Evolutionary conservation across 2,329 filamentous ascomycete species (phyloP).

Genomic region (Fusarium dlaminii): DNA sequence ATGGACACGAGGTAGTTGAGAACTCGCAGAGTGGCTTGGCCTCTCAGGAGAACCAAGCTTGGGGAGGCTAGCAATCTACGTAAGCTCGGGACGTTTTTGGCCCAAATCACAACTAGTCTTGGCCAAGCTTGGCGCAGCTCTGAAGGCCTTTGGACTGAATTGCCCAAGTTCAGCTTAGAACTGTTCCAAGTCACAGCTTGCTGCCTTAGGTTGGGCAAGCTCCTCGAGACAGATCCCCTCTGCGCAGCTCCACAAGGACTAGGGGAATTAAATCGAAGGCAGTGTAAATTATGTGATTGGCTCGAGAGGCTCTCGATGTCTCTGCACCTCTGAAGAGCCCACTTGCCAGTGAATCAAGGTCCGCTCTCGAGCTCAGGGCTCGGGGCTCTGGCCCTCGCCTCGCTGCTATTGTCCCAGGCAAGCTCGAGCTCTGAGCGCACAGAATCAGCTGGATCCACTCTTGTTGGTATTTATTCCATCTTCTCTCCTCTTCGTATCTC

Average conservation of each 20-base stretch:
- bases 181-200: rapidly evolving
- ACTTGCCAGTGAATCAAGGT: background rate
- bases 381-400: background rate
- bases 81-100: background rate
- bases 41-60: conserved; percentile 5
- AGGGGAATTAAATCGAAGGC: background rate
- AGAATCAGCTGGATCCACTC: background rate
- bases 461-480: background rate
- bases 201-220: background rate
- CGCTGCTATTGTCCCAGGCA: background rate
- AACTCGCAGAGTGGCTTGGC: background rate
- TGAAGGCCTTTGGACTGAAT: rapidly evolving
- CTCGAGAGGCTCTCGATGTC: background rate
- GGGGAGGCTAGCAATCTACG: background rate
- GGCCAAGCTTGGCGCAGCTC: rapidly evolving
- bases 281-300: background rate
- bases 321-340: background rate
- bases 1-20: background rate
- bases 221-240: background rate
- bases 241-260: background rate
- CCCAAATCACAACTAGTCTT: background rate
- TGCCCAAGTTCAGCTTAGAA: background rate
- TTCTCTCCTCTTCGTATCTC: background rate
- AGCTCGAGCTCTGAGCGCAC: background rate
- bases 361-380: background rate